phyloP scores from a whole-genome alignment of 2,329 filamentous ascomycete species.

The Alternaria consortialis region DNA sequence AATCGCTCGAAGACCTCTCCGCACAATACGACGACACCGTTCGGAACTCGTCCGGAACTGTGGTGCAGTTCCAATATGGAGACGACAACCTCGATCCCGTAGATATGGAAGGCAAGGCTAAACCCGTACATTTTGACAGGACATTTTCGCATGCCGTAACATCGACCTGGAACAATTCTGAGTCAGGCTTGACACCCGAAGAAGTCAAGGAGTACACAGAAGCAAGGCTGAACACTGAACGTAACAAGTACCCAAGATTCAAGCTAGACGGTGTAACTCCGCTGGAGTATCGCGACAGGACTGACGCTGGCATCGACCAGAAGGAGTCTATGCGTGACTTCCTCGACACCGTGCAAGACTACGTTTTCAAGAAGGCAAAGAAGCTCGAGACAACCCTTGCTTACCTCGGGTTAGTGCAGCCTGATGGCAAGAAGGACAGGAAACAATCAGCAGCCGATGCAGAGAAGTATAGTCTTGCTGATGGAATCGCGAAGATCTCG shows the following conservation, averaged over 20 bases:
- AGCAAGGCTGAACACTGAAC: conserved; percentile 72
- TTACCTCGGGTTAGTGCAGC: conserved; percentile 36
- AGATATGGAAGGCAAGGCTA: conserved; percentile 95
- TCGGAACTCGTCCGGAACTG: conserved; percentile 83
- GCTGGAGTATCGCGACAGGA: conserved; percentile 75
- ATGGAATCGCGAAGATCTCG: conserved; percentile 86
- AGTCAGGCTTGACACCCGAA: conserved; percentile 74
- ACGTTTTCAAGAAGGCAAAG: conserved; percentile 70
- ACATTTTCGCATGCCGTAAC: conserved; percentile 84
- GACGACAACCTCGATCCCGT: conserved; percentile 95
- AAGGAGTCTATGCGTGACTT: conserved; percentile 83
- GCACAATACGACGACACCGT: conserved; percentile 95
- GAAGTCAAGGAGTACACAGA: conserved; percentile 77
- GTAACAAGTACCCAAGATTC: conserved; percentile 60
- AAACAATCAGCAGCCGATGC: conserved; percentile 41
- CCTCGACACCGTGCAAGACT: conserved; percentile 77
- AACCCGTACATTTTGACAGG: conserved; percentile 89
- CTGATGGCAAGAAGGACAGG: conserved; percentile 17
- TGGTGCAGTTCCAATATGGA: conserved; percentile 97
- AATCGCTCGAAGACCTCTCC: conserved; percentile 93
- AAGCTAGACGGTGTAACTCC: conserved; percentile 48
- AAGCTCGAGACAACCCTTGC: conserved; percentile 63
- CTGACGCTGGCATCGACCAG: conserved; percentile 65
- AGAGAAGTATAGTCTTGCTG: conserved; percentile 52
- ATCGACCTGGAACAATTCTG: conserved; percentile 80